Percentiles rank a stretch among this genome's conserved stretches.
Conservation (phyloP, 371 early-diverging fungal species). For the Mucor mucedo region DNA sequence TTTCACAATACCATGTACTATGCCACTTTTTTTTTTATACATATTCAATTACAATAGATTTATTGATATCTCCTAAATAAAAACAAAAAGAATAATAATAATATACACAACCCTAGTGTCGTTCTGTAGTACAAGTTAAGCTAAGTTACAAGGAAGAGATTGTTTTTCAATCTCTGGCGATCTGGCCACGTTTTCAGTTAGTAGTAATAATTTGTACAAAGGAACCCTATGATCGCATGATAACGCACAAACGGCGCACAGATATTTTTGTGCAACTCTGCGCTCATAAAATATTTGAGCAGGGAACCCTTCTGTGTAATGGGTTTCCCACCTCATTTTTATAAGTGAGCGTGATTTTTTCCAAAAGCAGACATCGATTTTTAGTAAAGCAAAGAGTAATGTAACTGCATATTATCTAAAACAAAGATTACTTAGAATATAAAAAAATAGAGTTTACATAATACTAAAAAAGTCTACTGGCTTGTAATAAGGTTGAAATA, state of each 20-base stretch:
- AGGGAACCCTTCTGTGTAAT: constrained; percentile 2
- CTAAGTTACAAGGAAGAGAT: neutral
- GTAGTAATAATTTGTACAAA: neutral
- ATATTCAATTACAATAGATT: constrained; percentile 15
- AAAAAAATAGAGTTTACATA: too few species aligned
- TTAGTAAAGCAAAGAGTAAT: neutral
- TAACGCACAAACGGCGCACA: constrained; percentile 27
- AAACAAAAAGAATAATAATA: constrained; percentile 9
- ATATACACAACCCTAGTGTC: neutral
- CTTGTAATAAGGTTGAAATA: too few species aligned
- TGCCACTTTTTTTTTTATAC: constrained; percentile 4
- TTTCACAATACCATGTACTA: constrained; percentile 9
- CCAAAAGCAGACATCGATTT: neutral
- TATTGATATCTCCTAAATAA: constrained; percentile 10
- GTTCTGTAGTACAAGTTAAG: neutral
- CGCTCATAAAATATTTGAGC: neutral
- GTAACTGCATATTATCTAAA: too few species aligned
- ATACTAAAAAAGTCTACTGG: too few species aligned
- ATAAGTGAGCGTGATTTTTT: too few species aligned
- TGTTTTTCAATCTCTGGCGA: constrained; percentile 25
- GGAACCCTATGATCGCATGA: constrained; percentile 29
- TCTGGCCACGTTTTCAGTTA: constrained; percentile 27
- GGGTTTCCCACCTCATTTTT: too few species aligned
- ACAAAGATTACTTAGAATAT: too few species aligned
- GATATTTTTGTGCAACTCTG: constrained; percentile 18